Percentiles rank a stretch among this genome's conserved stretches.
Evolutionary conservation across 2,329 filamentous ascomycete genomes (phyloP).

Genomic region (Trichophyton mentagrophytes): DNA sequence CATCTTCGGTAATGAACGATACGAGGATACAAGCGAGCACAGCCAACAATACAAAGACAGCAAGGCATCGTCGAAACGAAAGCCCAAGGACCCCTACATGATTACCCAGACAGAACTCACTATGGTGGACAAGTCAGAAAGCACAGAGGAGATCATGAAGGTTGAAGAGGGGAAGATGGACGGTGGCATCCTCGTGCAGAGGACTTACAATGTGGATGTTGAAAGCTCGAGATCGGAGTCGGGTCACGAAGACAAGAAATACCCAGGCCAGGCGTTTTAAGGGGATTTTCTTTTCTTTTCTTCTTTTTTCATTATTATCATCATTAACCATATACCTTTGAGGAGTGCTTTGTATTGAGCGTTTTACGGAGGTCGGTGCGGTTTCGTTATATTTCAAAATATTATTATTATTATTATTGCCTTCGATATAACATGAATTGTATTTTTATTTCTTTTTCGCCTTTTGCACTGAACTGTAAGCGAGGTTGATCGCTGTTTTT

Average conservation of each 20-base stretch:
- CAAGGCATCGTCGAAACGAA: neutral
- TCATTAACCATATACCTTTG: neutral
- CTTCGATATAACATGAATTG: neutral
- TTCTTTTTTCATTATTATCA: neutral
- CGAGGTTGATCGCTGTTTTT: neutral
- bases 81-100: neutral
- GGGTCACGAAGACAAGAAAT: neutral
- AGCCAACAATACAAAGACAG: neutral
- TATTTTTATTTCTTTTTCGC: neutral
- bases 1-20: neutral
- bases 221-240: neutral
- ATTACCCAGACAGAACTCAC: neutral
- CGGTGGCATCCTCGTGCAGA: neutral
- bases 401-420: no score
- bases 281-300: neutral
- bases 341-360: neutral
- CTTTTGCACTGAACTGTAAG: neutral
- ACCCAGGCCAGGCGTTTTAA: neutral
- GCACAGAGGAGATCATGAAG: neutral
- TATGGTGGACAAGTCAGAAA: neutral
- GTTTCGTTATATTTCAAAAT: neutral
- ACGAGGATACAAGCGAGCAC: neutral
- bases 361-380: neutral
- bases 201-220: neutral
- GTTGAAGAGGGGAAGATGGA: neutral